A percentile compares a stretch with the other conserved stretches of the same genome.
Conservation (phyloP, 352 stramenopile species). For the Phytopythium aichiense region DNA sequence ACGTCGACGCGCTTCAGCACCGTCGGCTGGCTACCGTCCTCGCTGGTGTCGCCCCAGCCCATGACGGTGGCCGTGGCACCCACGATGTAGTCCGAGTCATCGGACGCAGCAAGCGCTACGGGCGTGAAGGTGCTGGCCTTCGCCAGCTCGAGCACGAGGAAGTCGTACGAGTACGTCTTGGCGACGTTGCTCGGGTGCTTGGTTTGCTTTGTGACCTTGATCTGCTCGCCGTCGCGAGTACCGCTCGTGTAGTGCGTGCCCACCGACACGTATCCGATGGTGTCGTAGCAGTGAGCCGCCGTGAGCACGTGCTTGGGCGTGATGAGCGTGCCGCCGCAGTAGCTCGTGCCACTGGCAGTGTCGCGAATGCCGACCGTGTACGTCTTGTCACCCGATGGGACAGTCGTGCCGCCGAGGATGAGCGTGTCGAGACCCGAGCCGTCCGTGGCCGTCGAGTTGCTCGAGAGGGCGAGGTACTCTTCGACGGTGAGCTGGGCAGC, state of each 20-base stretch:
- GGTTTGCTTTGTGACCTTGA: constrained; percentile 42
- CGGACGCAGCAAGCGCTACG: constrained; percentile 24
- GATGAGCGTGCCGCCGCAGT: constrained; percentile 67
- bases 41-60: constrained; percentile 28
- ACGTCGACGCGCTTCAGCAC: constrained; percentile 39
- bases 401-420: constrained; percentile 35
- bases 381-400: constrained; percentile 39
- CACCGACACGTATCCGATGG: constrained; percentile 46
- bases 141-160: constrained; percentile 51
- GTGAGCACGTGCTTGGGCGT: constrained; percentile 57
- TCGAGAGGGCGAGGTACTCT: not conserved
- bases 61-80: constrained; percentile 35
- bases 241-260: constrained; percentile 49
- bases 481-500: constrained; percentile 1
- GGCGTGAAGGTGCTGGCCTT: constrained; percentile 27
- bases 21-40: constrained; percentile 17
- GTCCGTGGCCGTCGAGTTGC: constrained; percentile 1
- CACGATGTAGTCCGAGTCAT: constrained; percentile 18
- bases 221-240: constrained; percentile 33
- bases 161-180: constrained; percentile 44
- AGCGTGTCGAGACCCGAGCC: constrained; percentile 24
- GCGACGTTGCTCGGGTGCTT: constrained; percentile 42
- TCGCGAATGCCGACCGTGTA: constrained; percentile 42
- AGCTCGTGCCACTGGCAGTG: constrained; percentile 24
- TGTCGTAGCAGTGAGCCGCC: constrained; percentile 50